Evolutionary conservation across 352 stramenopile species (phyloP).

Genomic region (Pythium diclinum): DNA sequence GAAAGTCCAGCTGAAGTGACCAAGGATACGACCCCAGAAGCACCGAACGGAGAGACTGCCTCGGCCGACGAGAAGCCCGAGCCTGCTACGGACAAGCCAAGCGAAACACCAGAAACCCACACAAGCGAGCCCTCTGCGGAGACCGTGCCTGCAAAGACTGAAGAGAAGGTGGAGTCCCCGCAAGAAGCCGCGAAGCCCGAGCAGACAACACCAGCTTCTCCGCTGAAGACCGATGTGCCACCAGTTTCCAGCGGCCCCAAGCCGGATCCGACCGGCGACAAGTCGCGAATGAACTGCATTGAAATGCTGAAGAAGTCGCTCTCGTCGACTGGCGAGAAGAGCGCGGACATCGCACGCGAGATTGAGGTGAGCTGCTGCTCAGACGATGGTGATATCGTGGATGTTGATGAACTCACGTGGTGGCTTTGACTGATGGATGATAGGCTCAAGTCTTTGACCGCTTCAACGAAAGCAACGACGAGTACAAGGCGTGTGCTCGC

Average conservation of each 20-base stretch:
- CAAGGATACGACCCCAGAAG: background rate
- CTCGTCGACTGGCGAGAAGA: slow-evolving; percentile 35
- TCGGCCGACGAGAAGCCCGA: background rate
- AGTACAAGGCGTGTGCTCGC: slow-evolving; percentile 72
- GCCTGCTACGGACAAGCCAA: background rate
- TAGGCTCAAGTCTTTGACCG: slow-evolving; percentile 73
- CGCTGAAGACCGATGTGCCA: slow-evolving; percentile 12
- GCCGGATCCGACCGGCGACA: slow-evolving; percentile 43
- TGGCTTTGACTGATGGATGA: background rate
- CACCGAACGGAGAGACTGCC: background rate
- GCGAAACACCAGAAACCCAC: background rate
- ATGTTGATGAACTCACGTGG: background rate
- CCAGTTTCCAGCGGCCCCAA: slow-evolving; percentile 22
- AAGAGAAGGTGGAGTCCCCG: slow-evolving; percentile 4
- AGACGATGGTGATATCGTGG: background rate
- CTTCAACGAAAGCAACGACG: slow-evolving; percentile 74
- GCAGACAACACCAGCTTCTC: background rate
- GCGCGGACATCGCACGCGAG: slow-evolving; percentile 50
- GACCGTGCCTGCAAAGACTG: background rate
- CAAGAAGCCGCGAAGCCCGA: background rate
- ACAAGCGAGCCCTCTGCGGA: background rate
- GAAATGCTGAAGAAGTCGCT: slow-evolving; percentile 69
- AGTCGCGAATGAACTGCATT: slow-evolving; percentile 54
- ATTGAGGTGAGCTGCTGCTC: slow-evolving; percentile 48
- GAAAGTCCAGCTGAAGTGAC: background rate